Evolutionary conservation across 225 moss, liverwort and hornwort species (phyloP), one percentile per base, ranked within the genome.

Genomic region (Polytrichum commune): DNA sequence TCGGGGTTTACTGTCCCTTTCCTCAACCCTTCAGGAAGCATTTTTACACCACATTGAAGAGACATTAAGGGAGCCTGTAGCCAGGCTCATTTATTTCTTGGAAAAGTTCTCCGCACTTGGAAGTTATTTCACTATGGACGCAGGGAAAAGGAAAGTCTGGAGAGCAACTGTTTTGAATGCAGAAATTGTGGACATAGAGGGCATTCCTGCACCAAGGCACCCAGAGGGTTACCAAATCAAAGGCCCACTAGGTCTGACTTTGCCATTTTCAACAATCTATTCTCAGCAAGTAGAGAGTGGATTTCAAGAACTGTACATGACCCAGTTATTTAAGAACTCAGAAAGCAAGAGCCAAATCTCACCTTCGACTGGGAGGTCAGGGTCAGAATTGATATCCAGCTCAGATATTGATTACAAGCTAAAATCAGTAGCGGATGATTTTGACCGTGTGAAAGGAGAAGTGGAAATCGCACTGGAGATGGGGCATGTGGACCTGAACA

Each of bases 1-100:
- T 66, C 73, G 80, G 64, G 66, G 82, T 55, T 67, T 84, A 18
- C 35, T 85, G 30, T 82, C 82, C 18, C 65, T 85, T 68, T 88
- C 88, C 69, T 82, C 85, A 30, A 88, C 85, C 71, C 75, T 84
- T 30, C 88, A 88, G 66, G 88, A 82, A 63, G 88, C 88, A 25
- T 88, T 85, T 73, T 82, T 88, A 1, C 88, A 78, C 20, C 70
- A 80, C 64, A 83, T 88, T 46, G 88, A 88, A 27, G 88, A 88
- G 66, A 66, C 67, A 46, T 78, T 88, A 5, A 74, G 82, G 54
- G 82, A 78, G 53, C 85, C 85, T 6, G 74, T 83, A 19, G 88
- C 85, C 65, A 85, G 85, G 19, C 80, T 88, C 26, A 73, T 88
- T 19, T 88, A 85, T 58, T 63, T 83, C 38, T 66, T 88, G 3